These are phyloP conservation scores for Echeveria elegans DNA, from an alignment of 164 flowering plant genomes.

Conservation along the genomic window DNA sequence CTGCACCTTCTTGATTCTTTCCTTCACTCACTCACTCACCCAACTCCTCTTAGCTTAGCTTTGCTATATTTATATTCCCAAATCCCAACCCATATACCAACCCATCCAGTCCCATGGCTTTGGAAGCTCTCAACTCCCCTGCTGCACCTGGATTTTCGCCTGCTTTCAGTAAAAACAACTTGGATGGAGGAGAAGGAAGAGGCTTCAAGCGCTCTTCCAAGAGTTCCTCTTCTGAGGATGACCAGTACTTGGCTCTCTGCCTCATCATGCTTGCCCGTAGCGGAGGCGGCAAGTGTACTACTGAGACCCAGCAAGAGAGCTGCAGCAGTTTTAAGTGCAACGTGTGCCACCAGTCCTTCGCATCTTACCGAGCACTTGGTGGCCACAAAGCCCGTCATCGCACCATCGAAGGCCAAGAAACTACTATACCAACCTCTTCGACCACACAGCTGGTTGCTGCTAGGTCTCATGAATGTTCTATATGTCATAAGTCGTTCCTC, in stretches of 20 bases:
- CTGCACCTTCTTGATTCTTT: background rate
- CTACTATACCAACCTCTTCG: background rate
- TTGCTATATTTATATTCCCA: too few species aligned
- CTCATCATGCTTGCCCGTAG: conserved; percentile 1
- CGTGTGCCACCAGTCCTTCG: background rate
- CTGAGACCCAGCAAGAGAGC: background rate
- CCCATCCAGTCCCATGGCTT: background rate
- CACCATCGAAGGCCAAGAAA: background rate
- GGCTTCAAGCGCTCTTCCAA: background rate
- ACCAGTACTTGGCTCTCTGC: background rate
- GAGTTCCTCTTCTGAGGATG: background rate
- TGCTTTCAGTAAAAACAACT: background rate
- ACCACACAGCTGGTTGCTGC: background rate
- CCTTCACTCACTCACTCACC: background rate
- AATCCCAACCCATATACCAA: background rate
- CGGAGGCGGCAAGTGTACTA: background rate
- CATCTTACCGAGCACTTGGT: background rate
- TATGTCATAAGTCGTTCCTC: conserved; percentile 39
- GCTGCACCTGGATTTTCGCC: background rate
- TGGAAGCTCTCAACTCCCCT: conserved; percentile 2
- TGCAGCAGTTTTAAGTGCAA: background rate
- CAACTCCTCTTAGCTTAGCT: background rate
- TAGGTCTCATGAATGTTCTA: conserved; percentile 6
- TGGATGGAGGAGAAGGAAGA: background rate
- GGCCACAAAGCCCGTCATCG: conserved; percentile 1